Evolutionary conservation across 148 eudicot species (phyloP), one percentile per base, ranked within the genome.

Genomic region (Rhododendron mucronatum): DNA sequence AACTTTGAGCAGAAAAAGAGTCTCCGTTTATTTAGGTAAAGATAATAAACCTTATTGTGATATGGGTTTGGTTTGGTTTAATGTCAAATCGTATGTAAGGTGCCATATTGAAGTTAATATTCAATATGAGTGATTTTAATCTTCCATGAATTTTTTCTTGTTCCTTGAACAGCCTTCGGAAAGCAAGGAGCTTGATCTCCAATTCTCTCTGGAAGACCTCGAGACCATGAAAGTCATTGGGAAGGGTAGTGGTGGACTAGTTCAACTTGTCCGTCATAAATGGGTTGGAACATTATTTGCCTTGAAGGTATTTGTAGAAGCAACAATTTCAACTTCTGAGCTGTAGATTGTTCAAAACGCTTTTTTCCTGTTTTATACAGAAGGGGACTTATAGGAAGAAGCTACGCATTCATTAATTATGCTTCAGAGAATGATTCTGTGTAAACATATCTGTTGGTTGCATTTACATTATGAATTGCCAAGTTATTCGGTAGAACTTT

Each of bases 231-330:
- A 96, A 91, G 99, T 96, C 86, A 96, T 96, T 81, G 99, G 99
- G 37, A 96, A 96, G 84, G 99, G 99, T 86, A 93, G 96, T 92
- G 99, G 99, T 39, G 99, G 99, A 87, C 96, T 96, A 47, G 99
- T 96, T 87, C 99, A 96, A 88, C 98, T 96, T 89, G 99, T 95
- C 85, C 98, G 98, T 87, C 98, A 96, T 86, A 96, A 96, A 88
- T 95, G 98, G 99, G 94, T 88, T 47, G 99, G 98, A 82, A 95
- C 89, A 26, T 88, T 95, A 67, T 96, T 95, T 92, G 99, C 99
- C 86, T 89, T 96, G 90, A 96, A 96, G 99, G 99, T 96, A 87
- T 79, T 87, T 86, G 21, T 57, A 35, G 21, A 82, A 78, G 23
- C 13, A 14, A 33, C 78, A 69, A 61, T 83, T 83, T 30, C 80